phyloP scores from a whole-genome alignment of 2,329 filamentous ascomycete species.

The Sarocladiaceae sp. region DNA sequence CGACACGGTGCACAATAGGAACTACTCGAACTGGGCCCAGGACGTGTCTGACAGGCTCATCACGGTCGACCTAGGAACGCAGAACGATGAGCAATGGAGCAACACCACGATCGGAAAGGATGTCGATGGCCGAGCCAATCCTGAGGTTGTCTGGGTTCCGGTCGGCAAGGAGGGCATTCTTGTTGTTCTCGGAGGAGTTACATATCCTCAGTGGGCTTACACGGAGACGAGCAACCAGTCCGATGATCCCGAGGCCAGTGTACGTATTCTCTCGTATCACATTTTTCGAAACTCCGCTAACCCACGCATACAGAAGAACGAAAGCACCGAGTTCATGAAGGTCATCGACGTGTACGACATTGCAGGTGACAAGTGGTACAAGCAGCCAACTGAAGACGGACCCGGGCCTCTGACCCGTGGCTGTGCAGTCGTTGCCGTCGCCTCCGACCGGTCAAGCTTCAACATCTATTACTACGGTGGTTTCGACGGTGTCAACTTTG shows the following conservation, averaged over 20 bases:
- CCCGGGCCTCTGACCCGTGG: conserved; percentile 56
- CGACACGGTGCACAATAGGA: conserved; percentile 16
- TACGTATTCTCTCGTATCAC: conserved; percentile 17
- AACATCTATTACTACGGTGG: conserved; percentile 85
- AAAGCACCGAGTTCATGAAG: conserved; percentile 65
- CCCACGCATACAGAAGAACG: conserved; percentile 38
- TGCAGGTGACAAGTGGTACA: conserved; percentile 58
- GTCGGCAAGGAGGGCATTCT: conserved; percentile 71
- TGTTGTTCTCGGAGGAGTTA: conserved; percentile 70
- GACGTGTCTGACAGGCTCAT: conserved; percentile 52
- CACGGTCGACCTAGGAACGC: conserved; percentile 50
- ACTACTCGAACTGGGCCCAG: conserved; percentile 23
- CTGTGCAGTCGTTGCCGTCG: conserved; percentile 68
- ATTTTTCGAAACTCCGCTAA: not conserved
- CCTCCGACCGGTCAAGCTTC: conserved; percentile 65
- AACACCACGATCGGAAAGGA: conserved; percentile 46
- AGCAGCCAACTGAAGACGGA: conserved; percentile 58
- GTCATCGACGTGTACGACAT: conserved; percentile 75
- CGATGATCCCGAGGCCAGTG: conserved; percentile 23
- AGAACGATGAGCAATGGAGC: conserved; percentile 45
- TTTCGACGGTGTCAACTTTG: conserved; percentile 47
- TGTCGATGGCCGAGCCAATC: conserved; percentile 51
- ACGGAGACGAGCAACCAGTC: conserved; percentile 17
- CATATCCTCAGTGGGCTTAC: conserved; percentile 45
- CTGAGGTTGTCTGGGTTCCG: conserved; percentile 69